Evolutionary conservation across 192 early-diverging fungal species (phyloP).

Genomic region (Backusella tarrabulga): DNA sequence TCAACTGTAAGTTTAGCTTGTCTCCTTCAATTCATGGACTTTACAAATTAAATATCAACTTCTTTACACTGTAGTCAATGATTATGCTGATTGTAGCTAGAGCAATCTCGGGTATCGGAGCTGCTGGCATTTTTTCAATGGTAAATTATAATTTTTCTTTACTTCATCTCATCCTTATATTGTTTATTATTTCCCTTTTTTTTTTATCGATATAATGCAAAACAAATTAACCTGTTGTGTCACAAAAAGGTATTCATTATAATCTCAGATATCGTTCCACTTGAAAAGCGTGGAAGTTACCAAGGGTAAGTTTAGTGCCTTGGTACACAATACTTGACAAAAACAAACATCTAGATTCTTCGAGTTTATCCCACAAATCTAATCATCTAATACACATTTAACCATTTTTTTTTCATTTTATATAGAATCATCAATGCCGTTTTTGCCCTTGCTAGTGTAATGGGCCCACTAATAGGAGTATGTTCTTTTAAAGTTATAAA

Average conservation of each 20-base stretch:
- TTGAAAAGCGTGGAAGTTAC: conserved; percentile 77
- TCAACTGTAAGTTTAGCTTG: conserved; percentile 46
- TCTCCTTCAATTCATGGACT: background rate
- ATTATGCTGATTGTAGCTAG: conserved; percentile 59
- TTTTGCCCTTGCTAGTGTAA: conserved; percentile 32
- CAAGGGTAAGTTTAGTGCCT: conserved; percentile 25
- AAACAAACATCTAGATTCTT: background rate
- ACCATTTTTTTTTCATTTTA: conserved; percentile 23
- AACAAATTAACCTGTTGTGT: conserved; percentile 6
- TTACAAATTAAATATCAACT: background rate
- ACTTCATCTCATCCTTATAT: background rate
- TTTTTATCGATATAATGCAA: background rate
- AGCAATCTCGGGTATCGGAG: conserved; percentile 66
- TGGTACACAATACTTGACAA: background rate
- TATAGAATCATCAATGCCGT: conserved; percentile 28
- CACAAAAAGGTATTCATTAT: conserved; percentile 62
- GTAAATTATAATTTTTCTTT: conserved; percentile 19
- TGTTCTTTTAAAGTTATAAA: background rate
- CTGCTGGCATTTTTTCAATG: conserved; percentile 55
- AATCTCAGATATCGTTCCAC: conserved; percentile 80
- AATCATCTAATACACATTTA: too few species aligned
- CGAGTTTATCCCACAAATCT: background rate
- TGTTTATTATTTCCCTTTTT: background rate
- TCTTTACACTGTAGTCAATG: conserved; percentile 16
- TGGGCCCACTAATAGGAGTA: conserved; percentile 38